Conservation (phyloP, 257 asterid species). For the Solanum commersonii region DNA sequence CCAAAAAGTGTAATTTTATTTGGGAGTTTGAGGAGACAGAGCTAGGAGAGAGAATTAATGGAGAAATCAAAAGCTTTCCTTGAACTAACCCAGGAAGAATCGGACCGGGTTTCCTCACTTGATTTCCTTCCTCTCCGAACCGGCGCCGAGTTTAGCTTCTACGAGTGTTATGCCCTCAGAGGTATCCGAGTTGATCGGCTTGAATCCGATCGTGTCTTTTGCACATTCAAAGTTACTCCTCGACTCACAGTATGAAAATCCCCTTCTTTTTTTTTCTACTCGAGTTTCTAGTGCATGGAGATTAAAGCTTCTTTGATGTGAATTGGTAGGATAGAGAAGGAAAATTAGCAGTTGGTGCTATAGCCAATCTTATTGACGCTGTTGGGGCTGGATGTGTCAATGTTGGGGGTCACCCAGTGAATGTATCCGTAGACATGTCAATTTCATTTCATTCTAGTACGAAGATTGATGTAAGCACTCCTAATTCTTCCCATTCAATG, state of each 20-base stretch:
- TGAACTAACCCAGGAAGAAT: conserved; percentile 15
- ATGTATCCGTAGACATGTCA: conserved; percentile 69
- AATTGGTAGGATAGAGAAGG: conserved; percentile 41
- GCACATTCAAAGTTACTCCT: conserved; percentile 60
- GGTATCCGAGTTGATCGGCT: conserved; percentile 50
- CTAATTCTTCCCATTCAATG: neutral
- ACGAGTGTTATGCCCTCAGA: conserved; percentile 38
- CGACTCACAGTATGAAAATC: conserved; percentile 45
- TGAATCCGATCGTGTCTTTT: conserved; percentile 33
- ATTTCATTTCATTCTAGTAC: conserved; percentile 54
- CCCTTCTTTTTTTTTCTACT: neutral
- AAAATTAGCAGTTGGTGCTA: conserved; percentile 48
- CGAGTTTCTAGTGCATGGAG: neutral
- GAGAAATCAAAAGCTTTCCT: conserved; percentile 34
- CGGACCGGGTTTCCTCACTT: conserved; percentile 27
- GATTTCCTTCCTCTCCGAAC: conserved; percentile 31
- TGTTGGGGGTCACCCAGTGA: conserved; percentile 38
- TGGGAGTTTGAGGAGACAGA: neutral
- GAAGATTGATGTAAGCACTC: conserved; percentile 38
- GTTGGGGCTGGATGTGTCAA: conserved; percentile 53
- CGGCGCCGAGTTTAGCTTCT: conserved; percentile 36
- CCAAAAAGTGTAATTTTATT: neutral
- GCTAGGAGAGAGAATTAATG: conserved; percentile 11
- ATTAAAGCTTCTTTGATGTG: neutral
- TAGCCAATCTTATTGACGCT: conserved; percentile 50